These are phyloP conservation scores for Parathielavia appendiculata DNA, from an alignment of 495 filamentous ascomycete species.

Conservation along the genomic window DNA sequence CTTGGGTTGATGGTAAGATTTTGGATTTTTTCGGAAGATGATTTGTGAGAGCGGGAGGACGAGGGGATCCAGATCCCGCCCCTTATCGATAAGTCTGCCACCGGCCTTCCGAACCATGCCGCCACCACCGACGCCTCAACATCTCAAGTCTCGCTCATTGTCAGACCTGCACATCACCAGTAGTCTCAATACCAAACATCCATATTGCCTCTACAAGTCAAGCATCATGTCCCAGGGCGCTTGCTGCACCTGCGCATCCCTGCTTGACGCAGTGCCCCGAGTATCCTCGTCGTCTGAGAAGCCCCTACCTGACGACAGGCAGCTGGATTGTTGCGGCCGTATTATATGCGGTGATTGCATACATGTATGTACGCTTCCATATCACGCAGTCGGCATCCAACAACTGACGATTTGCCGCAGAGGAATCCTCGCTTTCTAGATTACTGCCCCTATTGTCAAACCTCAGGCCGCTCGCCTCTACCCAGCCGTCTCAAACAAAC, in stretches of 20 bases:
- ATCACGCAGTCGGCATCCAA: background rate
- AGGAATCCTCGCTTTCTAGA: constrained; percentile 61
- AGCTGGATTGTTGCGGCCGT: constrained; percentile 59
- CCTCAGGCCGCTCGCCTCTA: constrained; percentile 37
- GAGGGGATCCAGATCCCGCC: background rate
- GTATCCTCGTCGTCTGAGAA: constrained; percentile 45
- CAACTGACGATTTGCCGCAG: constrained; percentile 28
- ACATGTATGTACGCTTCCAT: constrained; percentile 43
- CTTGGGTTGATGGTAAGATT: background rate
- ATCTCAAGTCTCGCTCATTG: no score
- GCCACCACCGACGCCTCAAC: background rate
- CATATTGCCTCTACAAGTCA: no score
- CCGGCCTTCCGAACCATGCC: background rate
- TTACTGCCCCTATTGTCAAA: constrained; percentile 60
- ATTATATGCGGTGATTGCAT: constrained; percentile 65
- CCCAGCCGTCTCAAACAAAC: constrained; percentile 47
- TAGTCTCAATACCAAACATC: no score
- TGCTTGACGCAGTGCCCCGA: constrained; percentile 45
- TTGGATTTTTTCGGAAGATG: background rate
- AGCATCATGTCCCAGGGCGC: constrained; percentile 33
- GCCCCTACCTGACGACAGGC: constrained; percentile 46
- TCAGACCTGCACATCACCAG: no score
- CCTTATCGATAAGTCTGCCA: background rate
- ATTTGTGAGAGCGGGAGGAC: background rate
- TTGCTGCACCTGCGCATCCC: constrained; percentile 62